Evolutionary conservation across 225 moss, liverwort and hornwort species (phyloP).

Genomic region (Asterella californica): DNA sequence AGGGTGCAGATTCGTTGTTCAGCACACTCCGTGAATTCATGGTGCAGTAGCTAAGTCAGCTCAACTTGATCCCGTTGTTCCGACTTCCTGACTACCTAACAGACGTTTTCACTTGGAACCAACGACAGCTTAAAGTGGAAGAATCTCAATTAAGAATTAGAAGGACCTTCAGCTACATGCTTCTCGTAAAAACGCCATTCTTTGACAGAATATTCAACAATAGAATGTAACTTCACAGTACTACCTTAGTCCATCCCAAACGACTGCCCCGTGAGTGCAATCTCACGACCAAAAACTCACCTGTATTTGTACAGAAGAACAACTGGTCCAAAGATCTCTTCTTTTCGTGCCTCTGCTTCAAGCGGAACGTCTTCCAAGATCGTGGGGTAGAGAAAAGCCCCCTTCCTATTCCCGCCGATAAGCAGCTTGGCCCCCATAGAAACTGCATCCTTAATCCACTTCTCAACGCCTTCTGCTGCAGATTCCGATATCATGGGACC

Average conservation of each 20-base stretch:
- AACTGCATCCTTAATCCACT: slow-evolving; percentile 73
- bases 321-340: slow-evolving; percentile 92
- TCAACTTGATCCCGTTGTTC: no score
- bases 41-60: no score
- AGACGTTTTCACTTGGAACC: no score
- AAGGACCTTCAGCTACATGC: not conserved
- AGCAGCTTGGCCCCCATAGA: slow-evolving; percentile 74
- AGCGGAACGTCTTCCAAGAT: slow-evolving; percentile 76
- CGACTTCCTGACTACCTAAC: no score
- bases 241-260: not conserved
- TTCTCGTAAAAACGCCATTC: not conserved
- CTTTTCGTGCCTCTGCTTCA: slow-evolving; percentile 70
- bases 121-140: not conserved
- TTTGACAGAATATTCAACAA: not conserved
- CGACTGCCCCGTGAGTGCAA: not conserved
- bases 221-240: not conserved
- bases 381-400: slow-evolving; percentile 63
- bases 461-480: slow-evolving; percentile 70
- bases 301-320: slow-evolving; percentile 77
- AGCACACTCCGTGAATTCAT: not conserved
- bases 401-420: slow-evolving; percentile 59
- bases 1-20: not conserved
- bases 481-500: slow-evolving; percentile 97
- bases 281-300: slow-evolving; percentile 24
- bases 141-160: not conserved